Conservation (phyloP, 352 stramenopile genomes). For the Pelagophyceae sp. region DNA sequence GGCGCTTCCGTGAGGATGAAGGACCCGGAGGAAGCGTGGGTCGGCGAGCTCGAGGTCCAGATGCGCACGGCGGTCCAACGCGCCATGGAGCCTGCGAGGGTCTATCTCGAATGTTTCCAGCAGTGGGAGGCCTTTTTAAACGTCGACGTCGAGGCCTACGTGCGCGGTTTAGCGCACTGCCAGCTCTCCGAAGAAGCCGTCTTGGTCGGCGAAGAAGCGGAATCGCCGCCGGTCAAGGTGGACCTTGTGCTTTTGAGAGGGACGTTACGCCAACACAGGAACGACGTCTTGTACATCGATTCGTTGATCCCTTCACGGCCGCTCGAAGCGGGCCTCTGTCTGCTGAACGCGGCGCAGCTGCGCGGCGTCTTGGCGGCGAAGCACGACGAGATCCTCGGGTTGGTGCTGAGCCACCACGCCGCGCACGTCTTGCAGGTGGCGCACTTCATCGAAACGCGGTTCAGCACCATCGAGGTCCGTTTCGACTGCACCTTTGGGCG, state of each 20-base stretch:
- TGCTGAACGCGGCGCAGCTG: constrained; percentile 37
- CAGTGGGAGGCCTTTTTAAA: constrained; percentile 71
- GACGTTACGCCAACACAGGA: constrained; percentile 37
- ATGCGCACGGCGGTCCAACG: constrained; percentile 26
- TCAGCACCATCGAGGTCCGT: constrained; percentile 68
- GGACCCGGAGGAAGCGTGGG: constrained; percentile 41
- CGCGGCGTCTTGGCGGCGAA: constrained; percentile 31
- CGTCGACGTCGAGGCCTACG: constrained; percentile 73
- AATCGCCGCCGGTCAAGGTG: constrained; percentile 27
- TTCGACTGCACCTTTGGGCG: too few species aligned
- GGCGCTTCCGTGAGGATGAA: not conserved
- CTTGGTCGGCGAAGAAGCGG: constrained; percentile 2
- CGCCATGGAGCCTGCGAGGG: constrained; percentile 37
- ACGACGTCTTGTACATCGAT: constrained; percentile 63
- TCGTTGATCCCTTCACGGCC: constrained; percentile 35
- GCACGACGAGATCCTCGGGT: constrained; percentile 31
- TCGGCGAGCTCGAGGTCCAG: constrained; percentile 45
- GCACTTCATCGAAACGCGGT: constrained; percentile 51
- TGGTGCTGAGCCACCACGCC: constrained; percentile 23
- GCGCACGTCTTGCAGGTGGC: constrained; percentile 17
- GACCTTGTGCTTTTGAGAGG: constrained; percentile 23
- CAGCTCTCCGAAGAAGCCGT: constrained; percentile 39
- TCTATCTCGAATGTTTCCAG: constrained; percentile 68
- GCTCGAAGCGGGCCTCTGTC: constrained; percentile 37
- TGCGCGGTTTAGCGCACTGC: constrained; percentile 51